Conservation (phyloP, 169 alveolate genomes). For the Eimeria acervulina region DNA sequence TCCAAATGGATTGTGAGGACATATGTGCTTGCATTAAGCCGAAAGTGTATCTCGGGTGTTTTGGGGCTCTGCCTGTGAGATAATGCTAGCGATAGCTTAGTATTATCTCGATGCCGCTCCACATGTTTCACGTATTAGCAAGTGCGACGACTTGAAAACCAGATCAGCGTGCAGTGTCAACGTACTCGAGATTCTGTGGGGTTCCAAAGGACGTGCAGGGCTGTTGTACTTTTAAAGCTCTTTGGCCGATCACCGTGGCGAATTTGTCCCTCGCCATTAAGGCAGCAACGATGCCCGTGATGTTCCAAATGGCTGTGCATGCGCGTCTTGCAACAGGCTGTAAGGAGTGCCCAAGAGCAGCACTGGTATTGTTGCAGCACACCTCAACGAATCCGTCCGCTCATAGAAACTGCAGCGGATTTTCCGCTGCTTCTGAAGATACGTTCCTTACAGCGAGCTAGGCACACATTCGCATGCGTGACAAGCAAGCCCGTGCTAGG, state of each 20-base stretch:
- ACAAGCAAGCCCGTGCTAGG: no score
- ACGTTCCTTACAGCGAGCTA: no score
- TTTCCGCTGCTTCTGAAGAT: no score
- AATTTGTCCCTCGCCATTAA: no score
- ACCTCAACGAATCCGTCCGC: neutral
- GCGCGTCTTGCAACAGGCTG: neutral
- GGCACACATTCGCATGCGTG: no score
- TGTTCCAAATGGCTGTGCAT: neutral
- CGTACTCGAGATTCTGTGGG: neutral
- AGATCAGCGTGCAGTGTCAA: neutral
- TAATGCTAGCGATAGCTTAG: neutral
- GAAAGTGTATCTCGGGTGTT: neutral
- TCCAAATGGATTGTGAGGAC: neutral
- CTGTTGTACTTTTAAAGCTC: neutral
- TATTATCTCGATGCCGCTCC: neutral
- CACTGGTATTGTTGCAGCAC: neutral
- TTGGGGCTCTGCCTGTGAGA: neutral
- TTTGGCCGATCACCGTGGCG: neutral
- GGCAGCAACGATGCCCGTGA: no score
- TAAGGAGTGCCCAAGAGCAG: neutral
- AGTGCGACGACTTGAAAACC: neutral
- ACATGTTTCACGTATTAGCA: neutral
- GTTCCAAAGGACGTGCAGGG: neutral
- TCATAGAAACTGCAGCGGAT: no score
- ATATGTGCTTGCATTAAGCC: neutral